Evolutionary conservation across 176 grass and related monocot species (phyloP).

Genomic region (Musa itinerans): DNA sequence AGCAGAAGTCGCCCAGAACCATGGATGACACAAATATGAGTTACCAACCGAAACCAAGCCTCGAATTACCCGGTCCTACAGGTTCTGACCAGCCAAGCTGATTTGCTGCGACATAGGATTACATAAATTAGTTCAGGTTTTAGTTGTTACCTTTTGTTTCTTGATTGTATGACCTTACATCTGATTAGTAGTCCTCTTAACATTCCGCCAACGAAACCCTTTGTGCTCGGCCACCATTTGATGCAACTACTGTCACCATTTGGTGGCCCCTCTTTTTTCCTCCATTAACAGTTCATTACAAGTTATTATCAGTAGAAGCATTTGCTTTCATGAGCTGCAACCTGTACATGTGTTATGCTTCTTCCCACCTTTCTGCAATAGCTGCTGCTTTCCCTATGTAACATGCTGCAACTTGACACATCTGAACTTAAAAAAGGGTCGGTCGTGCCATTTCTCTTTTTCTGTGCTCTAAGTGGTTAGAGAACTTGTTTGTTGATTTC

Average conservation of each 20-base stretch:
- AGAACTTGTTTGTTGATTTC: too few relatives aligned
- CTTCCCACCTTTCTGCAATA: too few relatives aligned
- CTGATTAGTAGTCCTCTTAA: neutral
- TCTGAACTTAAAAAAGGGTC: too few relatives aligned
- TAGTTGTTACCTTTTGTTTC: neutral
- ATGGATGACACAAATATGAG: slow-evolving; percentile 37
- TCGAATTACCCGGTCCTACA: neutral
- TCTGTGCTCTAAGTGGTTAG: too few relatives aligned
- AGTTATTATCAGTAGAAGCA: too few relatives aligned
- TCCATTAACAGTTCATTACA: too few relatives aligned
- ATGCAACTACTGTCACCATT: neutral
- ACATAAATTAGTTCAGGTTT: neutral
- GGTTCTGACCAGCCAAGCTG: neutral
- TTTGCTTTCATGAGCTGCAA: too few relatives aligned
- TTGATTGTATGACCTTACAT: neutral
- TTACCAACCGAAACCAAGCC: neutral
- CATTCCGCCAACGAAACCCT: neutral
- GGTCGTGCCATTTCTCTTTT: too few relatives aligned
- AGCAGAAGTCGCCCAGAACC: slow-evolving; percentile 39
- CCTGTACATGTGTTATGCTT: too few relatives aligned
- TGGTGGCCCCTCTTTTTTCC: too few relatives aligned
- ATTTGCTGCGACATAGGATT: neutral
- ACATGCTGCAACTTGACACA: too few relatives aligned
- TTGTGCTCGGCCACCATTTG: neutral
- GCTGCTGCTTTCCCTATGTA: too few relatives aligned